Evolutionary conservation across 2,329 filamentous ascomycete genomes (phyloP), one percentile per base, ranked within the genome.

Genomic region (Xylaria arbuscula): DNA sequence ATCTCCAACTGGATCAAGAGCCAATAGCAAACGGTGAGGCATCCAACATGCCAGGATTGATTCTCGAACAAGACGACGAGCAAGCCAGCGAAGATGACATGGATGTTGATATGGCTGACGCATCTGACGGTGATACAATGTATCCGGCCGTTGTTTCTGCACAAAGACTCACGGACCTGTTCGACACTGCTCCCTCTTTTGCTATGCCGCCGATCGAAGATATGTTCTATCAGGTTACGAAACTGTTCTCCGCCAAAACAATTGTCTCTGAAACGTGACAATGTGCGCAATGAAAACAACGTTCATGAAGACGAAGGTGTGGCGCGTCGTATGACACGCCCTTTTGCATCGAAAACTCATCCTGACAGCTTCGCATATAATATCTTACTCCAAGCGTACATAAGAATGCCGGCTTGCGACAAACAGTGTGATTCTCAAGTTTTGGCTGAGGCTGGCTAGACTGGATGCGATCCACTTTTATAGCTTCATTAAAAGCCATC

Each of bases 191-290:
- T 1, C 89, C 90, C 1, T 87, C 89, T 3, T 92, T 91, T 76
- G 89, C 90, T 0, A 86, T 91, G 75, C 89, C 90, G 24, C 88
- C 91, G 11, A 87, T 94, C 24, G 89, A 91, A 78, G 92, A 93
- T 70, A 86, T 93, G 81, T 94, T 94, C 76, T 89, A 91, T 78
- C 88, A 89, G 78, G 89, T 95, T 47, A 87, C 91, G 13, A 87
- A 83, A 5, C 76, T 93, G 70, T 89, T 92, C 77, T 86, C 87
- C 1, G 82, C 86, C 68, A 90, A 88, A 77, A 84, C 87, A 15
- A 72, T 83, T 51, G 74, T 76, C 6, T 36, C 74, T 10, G 66
- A 74, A 24, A 65, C 72, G n/a, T 76, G 62, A 74, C 19, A 38
- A 1, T 4, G 6, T 55, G 40, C n/a, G 13, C 19, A 63, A 34